phyloP scores from a whole-genome alignment of 75 land plant genomes.

The Pinus albicaulis region DNA sequence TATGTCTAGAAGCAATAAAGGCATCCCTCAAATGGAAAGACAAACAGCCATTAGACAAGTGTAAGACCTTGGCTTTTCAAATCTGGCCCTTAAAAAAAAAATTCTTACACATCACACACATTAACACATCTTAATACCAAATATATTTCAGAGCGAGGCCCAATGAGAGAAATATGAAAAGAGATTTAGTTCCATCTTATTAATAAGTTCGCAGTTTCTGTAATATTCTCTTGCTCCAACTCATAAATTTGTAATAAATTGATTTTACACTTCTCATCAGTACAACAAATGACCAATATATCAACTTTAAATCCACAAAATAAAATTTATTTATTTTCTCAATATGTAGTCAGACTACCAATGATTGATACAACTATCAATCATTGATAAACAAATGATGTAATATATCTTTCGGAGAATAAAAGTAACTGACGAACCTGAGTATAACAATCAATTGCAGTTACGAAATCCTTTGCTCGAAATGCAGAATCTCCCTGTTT shows the following conservation, averaged over 20 bases:
- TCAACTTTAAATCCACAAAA: too few relatives aligned
- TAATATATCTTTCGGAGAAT: not conserved
- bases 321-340: too few relatives aligned
- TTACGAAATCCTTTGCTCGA: constrained; percentile 70
- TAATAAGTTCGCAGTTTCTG: not conserved
- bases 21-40: not conserved
- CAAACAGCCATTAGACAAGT: not conserved
- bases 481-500: constrained; percentile 78
- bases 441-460: constrained; percentile 73
- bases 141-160: not conserved
- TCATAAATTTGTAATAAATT: not conserved
- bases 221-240: too few relatives aligned
- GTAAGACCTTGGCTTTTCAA: not conserved
- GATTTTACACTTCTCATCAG: not conserved
- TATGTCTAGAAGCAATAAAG: not conserved
- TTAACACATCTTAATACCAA: not conserved
- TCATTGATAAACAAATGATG: not conserved
- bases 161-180: not conserved
- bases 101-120: not conserved
- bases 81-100: not conserved
- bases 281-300: too few relatives aligned
- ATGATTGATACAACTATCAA: not conserved
- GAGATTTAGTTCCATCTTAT: not conserved
- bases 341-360: too few relatives aligned
- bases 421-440: constrained; percentile 35